Conservation (phyloP, 805 yeast genomes). For the Metschnikowia santaceciliae region DNA sequence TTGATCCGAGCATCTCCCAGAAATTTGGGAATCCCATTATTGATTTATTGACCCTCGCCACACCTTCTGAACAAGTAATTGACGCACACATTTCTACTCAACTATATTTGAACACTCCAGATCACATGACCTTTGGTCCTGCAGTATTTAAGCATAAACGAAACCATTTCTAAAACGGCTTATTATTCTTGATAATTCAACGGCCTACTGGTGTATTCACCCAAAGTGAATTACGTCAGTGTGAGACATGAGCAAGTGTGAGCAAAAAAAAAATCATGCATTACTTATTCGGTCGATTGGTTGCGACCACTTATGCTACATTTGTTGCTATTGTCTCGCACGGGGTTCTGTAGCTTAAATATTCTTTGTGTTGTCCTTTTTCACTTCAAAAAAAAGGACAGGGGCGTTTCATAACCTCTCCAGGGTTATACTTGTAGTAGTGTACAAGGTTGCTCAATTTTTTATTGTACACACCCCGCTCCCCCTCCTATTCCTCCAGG, state of each 20-base stretch:
- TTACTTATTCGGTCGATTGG: not conserved
- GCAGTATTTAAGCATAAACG: not conserved
- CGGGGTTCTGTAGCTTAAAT: not conserved
- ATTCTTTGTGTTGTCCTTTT: not conserved
- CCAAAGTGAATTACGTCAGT: not conserved
- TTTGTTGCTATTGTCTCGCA: constrained; percentile 3
- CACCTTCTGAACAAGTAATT: not conserved
- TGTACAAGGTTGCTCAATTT: not conserved
- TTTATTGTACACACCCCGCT: not conserved
- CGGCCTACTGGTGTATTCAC: not conserved
- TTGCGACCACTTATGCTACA: constrained; percentile 1
- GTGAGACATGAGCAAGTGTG: constrained; percentile 3
- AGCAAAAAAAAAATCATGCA: not conserved
- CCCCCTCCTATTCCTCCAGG: not conserved
- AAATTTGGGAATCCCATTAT: not conserved
- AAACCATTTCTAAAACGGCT: not conserved
- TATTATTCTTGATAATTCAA: not conserved
- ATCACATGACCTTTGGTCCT: not conserved
- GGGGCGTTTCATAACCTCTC: not conserved
- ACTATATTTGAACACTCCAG: not conserved
- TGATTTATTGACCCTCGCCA: not conserved
- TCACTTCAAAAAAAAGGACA: not conserved
- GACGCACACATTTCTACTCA: not conserved
- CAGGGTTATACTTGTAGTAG: not conserved
- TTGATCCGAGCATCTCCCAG: not conserved